Conservation (phyloP, 208 protist genomes). For the Leishmania tarentolae region DNA sequence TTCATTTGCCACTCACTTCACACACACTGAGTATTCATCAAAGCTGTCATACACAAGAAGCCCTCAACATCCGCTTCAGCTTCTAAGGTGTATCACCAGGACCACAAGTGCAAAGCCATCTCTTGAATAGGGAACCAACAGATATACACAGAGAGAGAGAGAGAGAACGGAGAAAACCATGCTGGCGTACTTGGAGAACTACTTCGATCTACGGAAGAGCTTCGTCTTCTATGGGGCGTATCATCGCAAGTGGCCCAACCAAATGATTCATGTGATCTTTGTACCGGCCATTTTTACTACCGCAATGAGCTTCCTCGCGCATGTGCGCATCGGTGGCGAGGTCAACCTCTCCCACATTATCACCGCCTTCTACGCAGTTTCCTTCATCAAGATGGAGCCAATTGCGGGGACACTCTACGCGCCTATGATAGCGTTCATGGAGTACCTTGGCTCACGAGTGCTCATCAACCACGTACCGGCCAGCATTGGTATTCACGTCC, state of each 20-base stretch:
- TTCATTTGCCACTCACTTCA: not conserved
- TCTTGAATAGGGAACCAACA: not conserved
- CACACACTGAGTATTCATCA: not conserved
- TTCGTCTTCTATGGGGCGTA: constrained; percentile 79
- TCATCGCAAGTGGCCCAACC: constrained; percentile 64
- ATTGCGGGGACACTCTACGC: constrained; percentile 55
- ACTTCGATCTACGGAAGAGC: constrained; percentile 64
- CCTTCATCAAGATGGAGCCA: constrained; percentile 69
- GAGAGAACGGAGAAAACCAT: constrained; percentile 4
- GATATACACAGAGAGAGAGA: not conserved
- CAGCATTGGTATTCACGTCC: constrained; percentile 44
- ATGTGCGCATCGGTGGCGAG: constrained; percentile 32
- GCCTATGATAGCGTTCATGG: constrained; percentile 44
- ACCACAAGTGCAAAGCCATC: not conserved
- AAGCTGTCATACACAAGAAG: not conserved
- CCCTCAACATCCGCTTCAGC: not conserved
- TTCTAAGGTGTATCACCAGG: not conserved
- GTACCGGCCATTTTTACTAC: constrained; percentile 80
- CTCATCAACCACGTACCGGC: constrained; percentile 27
- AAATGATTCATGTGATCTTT: constrained; percentile 77
- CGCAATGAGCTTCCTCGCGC: constrained; percentile 47
- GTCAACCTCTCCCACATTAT: constrained; percentile 54
- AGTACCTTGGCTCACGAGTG: constrained; percentile 36
- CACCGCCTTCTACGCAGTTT: constrained; percentile 47
- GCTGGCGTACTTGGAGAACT: constrained; percentile 50